A percentile compares a stretch with the other conserved stretches of the same genome.
These are phyloP conservation scores for Calocybe indica DNA, from an alignment of 768 basidiomycete genomes.

Conservation along the genomic window DNA sequence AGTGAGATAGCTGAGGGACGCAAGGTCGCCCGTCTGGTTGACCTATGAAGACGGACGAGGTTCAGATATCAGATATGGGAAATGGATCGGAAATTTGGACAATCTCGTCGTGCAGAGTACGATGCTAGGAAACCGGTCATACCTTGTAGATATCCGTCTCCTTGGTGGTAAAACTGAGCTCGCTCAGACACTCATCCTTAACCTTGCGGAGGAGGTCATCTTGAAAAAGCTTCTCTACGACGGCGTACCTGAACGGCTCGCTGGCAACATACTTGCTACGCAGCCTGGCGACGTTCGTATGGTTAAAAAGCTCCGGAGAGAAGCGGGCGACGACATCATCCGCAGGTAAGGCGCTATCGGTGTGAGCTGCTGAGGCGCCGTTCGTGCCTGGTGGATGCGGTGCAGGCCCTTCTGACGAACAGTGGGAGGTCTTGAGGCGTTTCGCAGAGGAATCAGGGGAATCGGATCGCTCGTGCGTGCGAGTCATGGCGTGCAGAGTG, in stretches of 20 bases:
- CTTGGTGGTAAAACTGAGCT: conserved; percentile 85
- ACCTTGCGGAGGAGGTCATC: conserved; percentile 76
- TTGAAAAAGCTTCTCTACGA: conserved; percentile 78
- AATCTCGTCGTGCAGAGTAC: too few relatives aligned
- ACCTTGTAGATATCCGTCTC: conserved; percentile 99
- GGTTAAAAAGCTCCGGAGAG: conserved; percentile 50
- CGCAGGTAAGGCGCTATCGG: neutral
- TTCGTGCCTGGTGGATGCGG: conserved; percentile 7
- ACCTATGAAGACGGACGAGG: conserved; percentile 44
- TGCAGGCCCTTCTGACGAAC: too few relatives aligned
- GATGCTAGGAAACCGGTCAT: conserved; percentile 3
- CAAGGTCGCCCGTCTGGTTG: conserved; percentile 94
- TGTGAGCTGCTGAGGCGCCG: neutral
- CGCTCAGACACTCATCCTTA: conserved; percentile 75
- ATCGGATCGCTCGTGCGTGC: conserved; percentile 20
- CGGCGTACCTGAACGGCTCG: conserved; percentile 76
- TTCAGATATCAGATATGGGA: conserved; percentile 5
- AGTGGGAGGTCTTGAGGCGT: conserved; percentile 22
- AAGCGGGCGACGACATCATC: conserved; percentile 37
- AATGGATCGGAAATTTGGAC: conserved; percentile 1
- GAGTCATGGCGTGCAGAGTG: conserved; percentile 15
- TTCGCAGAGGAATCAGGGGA: conserved; percentile 20
- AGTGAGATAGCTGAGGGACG: conserved; percentile 85
- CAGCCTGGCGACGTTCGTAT: conserved; percentile 48
- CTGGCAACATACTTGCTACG: conserved; percentile 49